Percentiles rank a stretch among this genome's conserved stretches.
phyloP scores from a whole-genome alignment of 805 yeast genomes.

The Wickerhamiella galacta region DNA sequence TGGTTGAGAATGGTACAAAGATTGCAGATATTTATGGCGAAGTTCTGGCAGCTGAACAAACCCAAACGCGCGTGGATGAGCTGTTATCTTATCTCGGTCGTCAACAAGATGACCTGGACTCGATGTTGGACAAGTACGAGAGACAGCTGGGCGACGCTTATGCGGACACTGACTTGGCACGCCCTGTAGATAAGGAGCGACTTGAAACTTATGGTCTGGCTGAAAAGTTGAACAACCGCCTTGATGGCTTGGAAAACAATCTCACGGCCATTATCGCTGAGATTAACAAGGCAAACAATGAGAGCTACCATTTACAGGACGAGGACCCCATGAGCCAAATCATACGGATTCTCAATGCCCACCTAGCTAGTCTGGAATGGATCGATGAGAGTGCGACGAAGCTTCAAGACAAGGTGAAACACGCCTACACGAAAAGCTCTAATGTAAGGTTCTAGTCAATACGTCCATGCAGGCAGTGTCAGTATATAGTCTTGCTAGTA shows the following conservation, averaged over 20 bases:
- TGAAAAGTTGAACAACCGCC: slow-evolving; percentile 62
- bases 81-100: slow-evolving; percentile 69
- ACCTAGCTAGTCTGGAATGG: slow-evolving; percentile 77
- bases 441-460: slow-evolving; percentile 1
- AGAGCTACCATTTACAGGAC: slow-evolving; percentile 48
- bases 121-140: slow-evolving; percentile 68
- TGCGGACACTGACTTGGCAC: slow-evolving; percentile 18
- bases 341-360: slow-evolving; percentile 69
- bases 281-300: slow-evolving; percentile 41
- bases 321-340: slow-evolving; percentile 32
- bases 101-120: slow-evolving; percentile 84
- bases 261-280: slow-evolving; percentile 21
- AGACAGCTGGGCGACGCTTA: slow-evolving; percentile 25
- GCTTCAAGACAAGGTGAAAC: slow-evolving; percentile 46
- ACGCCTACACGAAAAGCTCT: slow-evolving; percentile 9
- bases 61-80: slow-evolving; percentile 75
- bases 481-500: not conserved
- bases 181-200: slow-evolving; percentile 58
- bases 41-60: slow-evolving; percentile 66
- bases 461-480: not conserved
- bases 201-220: slow-evolving; percentile 81
- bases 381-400: slow-evolving; percentile 57
- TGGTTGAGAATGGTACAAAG: slow-evolving; percentile 74
- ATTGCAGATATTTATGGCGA: slow-evolving; percentile 63
- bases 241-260: slow-evolving; percentile 63